Percentiles rank a stretch among this genome's conserved stretches.
Evolutionary conservation across 2,329 filamentous ascomycete genomes (phyloP).

Genomic region (Xylariales sp.): DNA sequence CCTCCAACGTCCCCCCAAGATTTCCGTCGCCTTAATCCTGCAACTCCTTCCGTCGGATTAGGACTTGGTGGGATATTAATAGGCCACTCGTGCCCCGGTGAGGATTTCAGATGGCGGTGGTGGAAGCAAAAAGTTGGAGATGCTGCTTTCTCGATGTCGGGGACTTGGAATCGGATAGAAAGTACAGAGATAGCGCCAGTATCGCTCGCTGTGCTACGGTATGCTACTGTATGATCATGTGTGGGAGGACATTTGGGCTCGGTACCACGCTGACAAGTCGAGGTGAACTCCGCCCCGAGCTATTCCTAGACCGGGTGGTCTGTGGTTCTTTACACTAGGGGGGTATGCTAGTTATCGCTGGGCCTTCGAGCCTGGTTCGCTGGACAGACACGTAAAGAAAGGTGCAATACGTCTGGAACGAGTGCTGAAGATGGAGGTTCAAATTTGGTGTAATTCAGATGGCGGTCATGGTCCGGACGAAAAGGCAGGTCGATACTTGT

Average conservation of each 20-base stretch:
- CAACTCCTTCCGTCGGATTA: no score
- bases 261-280: constrained; percentile 7
- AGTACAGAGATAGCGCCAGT: no score
- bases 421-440: no score
- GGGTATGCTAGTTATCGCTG: no score
- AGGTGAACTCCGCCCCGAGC: constrained; percentile 10
- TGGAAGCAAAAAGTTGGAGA: background rate
- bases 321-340: no score
- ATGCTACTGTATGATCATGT: constrained; percentile 6
- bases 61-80: no score
- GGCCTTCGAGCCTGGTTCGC: background rate
- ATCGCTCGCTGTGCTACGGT: no score
- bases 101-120: background rate
- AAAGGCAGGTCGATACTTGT: constrained; percentile 1
- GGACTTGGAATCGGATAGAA: background rate
- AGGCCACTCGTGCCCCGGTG: no score
- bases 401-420: background rate
- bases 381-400: background rate
- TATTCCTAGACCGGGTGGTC: constrained; percentile 9
- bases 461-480: background rate
- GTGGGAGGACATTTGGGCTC: constrained; percentile 8
- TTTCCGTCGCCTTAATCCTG: constrained; percentile 8
- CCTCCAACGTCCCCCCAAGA: constrained; percentile 3
- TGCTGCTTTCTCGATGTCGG: no score
- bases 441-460: background rate